Base-by-base conservation (phyloP, 352 stramenopile genomes). In the Phytophthora fragariae region DNA sequence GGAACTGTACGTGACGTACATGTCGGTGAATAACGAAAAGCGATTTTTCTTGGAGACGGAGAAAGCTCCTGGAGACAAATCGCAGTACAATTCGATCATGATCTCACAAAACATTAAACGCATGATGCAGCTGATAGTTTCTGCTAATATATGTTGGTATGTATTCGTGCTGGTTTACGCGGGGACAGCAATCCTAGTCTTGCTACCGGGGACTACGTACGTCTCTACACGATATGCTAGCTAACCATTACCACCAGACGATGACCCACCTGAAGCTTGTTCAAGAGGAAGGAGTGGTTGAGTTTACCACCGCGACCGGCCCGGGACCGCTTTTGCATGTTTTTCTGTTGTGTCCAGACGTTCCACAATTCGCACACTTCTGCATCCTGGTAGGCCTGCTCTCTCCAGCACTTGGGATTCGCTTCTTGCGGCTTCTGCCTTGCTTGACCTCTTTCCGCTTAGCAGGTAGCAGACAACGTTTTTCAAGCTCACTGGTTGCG, bases 81-180 rank as follows among this genome's bases (percentile, higher is more conserved):
- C 79, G 0, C 80, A 85, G 67, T 91, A 88, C 68, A 92, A 93
- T 57, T 92, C 88, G 7, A 90, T 94, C 73, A 62, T 94, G 70
- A 95, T 95, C 50, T 84, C 88, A 0, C 84, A 93, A 57, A 86
- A 95, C 57, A 93, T 95, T 52, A 94, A 93, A 72, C 83, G 85
- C 19, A 87, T 94, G 59, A 93, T 95, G 84, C 77, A 80, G 61
- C 83, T 81, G 4, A 94, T 27, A 27, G 24, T 27, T 27, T 27
- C 1, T 27, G 24, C 1, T 27, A 27, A 27, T 27, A 27, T 2
- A 27, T 27, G 24, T 27, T 27, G 24, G 24, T 27, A 27, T 27
- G 24, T 27, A 27, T 27, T 27, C 2, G 24, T 27, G 24, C 24
- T 27, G 24, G 24, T 27, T 27, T 27, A 27, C 24, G 24, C 24